These are phyloP conservation scores for Yamadazyma jaroonii DNA, from an alignment of 1,139 yeast species.

Conservation along the genomic window DNA sequence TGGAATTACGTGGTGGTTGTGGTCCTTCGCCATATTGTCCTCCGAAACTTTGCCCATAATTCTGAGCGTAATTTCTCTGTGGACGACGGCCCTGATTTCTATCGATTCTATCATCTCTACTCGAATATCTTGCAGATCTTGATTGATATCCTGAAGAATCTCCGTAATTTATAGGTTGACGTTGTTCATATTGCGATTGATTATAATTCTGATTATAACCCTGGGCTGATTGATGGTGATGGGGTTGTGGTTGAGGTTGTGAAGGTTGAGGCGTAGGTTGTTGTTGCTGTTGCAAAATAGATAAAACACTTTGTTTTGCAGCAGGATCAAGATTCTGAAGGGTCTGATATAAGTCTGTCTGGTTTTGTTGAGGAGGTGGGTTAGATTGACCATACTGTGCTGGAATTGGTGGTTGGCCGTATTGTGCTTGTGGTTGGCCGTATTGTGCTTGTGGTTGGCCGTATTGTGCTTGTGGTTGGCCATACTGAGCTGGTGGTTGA, in stretches of 20 bases:
- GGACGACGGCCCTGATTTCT: not conserved
- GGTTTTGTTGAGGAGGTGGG: slow-evolving; percentile 11
- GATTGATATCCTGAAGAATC: slow-evolving; percentile 2
- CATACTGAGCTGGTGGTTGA: not conserved
- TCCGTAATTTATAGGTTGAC: slow-evolving; percentile 7
- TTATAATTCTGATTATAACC: slow-evolving; percentile 3
- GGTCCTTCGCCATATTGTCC: slow-evolving; percentile 2
- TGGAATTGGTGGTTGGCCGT: not conserved
- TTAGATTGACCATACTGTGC: slow-evolving; percentile 11
- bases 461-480: slow-evolving; percentile 6
- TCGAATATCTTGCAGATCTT: slow-evolving; percentile 1
- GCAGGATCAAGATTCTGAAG: slow-evolving; percentile 52
- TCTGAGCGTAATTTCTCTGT: not conserved
- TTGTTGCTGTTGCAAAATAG: slow-evolving; percentile 29
- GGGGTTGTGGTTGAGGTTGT: not conserved
- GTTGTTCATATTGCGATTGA: not conserved
- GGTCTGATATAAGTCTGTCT: slow-evolving; percentile 21
- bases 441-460: not conserved
- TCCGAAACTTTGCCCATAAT: not conserved
- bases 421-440: not conserved
- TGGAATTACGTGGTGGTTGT: slow-evolving; percentile 5
- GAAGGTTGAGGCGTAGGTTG: slow-evolving; percentile 8
- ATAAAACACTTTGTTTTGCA: slow-evolving; percentile 48
- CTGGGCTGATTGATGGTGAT: not conserved
- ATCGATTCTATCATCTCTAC: slow-evolving; percentile 1